A percentile compares a stretch with the other conserved stretches of the same genome.
Conservation (phyloP, 768 basidiomycete species). For the Suillus clintonianus region DNA sequence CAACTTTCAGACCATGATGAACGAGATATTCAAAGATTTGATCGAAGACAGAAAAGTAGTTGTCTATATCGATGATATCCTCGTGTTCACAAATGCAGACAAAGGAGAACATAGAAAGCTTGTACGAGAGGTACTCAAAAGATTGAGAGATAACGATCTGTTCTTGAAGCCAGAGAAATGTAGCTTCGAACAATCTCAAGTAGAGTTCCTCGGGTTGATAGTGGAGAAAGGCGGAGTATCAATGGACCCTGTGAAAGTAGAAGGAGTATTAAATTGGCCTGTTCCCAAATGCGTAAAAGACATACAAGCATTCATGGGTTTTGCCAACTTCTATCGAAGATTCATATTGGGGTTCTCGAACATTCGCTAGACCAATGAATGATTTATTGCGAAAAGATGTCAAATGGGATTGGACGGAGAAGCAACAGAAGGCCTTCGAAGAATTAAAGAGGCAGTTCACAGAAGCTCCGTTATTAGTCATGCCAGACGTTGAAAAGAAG, state of each 20-base stretch:
- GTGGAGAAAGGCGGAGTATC: no score
- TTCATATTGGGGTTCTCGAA: constrained; percentile 32
- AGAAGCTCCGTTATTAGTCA: constrained; percentile 21
- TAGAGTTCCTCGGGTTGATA: no score
- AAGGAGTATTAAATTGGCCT: constrained; percentile 32
- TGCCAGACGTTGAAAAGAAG: constrained; percentile 3
- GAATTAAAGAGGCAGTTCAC: constrained; percentile 31
- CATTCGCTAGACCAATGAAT: constrained; percentile 27
- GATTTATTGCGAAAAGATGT: constrained; percentile 26
- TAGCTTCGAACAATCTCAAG: no score
- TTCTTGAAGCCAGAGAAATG: constrained; percentile 37
- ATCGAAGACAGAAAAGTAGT: constrained; percentile 34
- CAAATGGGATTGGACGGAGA: constrained; percentile 25
- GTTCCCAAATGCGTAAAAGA: constrained; percentile 14
- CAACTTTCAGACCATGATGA: constrained; percentile 40
- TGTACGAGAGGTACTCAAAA: constrained; percentile 24
- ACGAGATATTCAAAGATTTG: constrained; percentile 32
- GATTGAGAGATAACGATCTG: constrained; percentile 32
- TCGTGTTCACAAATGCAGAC: constrained; percentile 30
- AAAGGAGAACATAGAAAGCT: constrained; percentile 15
- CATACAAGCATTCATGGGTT: constrained; percentile 28
- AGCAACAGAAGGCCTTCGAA: constrained; percentile 27
- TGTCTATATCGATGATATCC: constrained; percentile 48
- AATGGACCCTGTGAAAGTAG: constrained; percentile 35
- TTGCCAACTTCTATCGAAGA: constrained; percentile 31